Evolutionary conservation across 2,329 filamentous ascomycete species (phyloP).

Genomic region (Blastomyces gilchristii): DNA sequence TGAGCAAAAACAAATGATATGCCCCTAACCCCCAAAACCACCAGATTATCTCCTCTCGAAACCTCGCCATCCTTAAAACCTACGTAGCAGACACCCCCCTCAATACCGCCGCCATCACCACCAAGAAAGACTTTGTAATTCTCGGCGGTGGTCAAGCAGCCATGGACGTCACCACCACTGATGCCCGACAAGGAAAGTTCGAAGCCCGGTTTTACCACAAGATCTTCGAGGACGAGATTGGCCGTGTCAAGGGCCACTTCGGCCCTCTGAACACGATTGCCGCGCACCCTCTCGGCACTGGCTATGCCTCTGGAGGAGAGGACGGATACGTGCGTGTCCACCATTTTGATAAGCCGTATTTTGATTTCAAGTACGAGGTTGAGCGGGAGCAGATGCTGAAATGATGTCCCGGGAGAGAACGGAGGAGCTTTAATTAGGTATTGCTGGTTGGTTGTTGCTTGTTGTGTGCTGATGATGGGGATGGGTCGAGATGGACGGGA

Average conservation of each 20-base stretch:
- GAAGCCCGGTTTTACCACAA: conserved; percentile 99
- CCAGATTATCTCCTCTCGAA: conserved; percentile 69
- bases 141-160: conserved; percentile 96
- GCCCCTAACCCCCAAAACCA: not conserved
- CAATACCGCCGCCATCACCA: conserved; percentile 88
- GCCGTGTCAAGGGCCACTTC: conserved; percentile 93
- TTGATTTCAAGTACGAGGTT: conserved; percentile 97
- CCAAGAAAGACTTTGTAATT: conserved; percentile 96
- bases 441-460: not conserved
- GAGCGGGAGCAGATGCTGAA: conserved; percentile 63
- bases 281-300: conserved; percentile 78
- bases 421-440: not conserved
- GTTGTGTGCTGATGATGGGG: not conserved
- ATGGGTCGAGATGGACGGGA: not conserved
- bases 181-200: conserved; percentile 93
- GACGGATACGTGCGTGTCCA: conserved; percentile 97
- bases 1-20: not conserved
- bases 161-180: conserved; percentile 96
- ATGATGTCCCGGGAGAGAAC: conserved; percentile 10
- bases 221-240: conserved; percentile 98
- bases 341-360: conserved; percentile 97
- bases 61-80: conserved; percentile 86
- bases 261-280: conserved; percentile 94
- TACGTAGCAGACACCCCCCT: conserved; percentile 87
- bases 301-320: conserved; percentile 92